Percentiles rank a stretch among this genome's conserved stretches.
Conservation (phyloP, 2,329 filamentous ascomycete genomes). For the Colletotrichum cordylinicola region DNA sequence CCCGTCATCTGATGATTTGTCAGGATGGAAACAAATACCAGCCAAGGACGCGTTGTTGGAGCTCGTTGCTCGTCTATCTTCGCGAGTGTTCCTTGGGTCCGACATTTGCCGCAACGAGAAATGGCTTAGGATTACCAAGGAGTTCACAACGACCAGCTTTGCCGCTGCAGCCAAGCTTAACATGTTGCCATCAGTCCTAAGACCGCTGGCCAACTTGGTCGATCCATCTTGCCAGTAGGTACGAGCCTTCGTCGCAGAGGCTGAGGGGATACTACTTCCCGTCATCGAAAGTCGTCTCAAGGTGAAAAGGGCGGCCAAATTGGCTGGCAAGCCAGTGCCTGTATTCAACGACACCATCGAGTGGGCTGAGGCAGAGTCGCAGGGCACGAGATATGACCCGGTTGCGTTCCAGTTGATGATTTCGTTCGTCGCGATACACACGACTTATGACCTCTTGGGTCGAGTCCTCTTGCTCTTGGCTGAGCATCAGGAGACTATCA, state of each 20-base stretch:
- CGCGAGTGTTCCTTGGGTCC: slow-evolving; percentile 52
- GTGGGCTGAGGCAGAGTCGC: slow-evolving; percentile 47
- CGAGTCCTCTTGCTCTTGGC: slow-evolving; percentile 44
- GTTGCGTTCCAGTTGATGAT: slow-evolving; percentile 78
- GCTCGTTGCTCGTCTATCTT: slow-evolving; percentile 53
- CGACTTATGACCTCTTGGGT: slow-evolving; percentile 40
- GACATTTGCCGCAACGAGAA: slow-evolving; percentile 48
- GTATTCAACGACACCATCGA: slow-evolving; percentile 42
- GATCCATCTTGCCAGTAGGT: slow-evolving; percentile 43
- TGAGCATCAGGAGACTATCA: slow-evolving; percentile 41
- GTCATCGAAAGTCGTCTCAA: slow-evolving; percentile 32
- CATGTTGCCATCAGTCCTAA: slow-evolving; percentile 40
- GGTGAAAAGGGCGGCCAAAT: slow-evolving; percentile 25
- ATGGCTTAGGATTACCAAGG: slow-evolving; percentile 50
- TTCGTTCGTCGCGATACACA: slow-evolving; percentile 60
- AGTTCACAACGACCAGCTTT: slow-evolving; percentile 45
- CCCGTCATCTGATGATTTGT: neutral
- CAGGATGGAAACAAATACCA: slow-evolving; percentile 26
- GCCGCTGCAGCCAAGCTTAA: slow-evolving; percentile 40
- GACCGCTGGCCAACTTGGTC: slow-evolving; percentile 48
- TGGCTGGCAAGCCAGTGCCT: neutral
- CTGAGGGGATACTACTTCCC: slow-evolving; percentile 37
- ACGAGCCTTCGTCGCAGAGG: slow-evolving; percentile 36
- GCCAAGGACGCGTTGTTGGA: neutral
- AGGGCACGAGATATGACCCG: slow-evolving; percentile 67